phyloP scores from a whole-genome alignment of 2,329 filamentous ascomycete species.

The Coniochaeta sp. region DNA sequence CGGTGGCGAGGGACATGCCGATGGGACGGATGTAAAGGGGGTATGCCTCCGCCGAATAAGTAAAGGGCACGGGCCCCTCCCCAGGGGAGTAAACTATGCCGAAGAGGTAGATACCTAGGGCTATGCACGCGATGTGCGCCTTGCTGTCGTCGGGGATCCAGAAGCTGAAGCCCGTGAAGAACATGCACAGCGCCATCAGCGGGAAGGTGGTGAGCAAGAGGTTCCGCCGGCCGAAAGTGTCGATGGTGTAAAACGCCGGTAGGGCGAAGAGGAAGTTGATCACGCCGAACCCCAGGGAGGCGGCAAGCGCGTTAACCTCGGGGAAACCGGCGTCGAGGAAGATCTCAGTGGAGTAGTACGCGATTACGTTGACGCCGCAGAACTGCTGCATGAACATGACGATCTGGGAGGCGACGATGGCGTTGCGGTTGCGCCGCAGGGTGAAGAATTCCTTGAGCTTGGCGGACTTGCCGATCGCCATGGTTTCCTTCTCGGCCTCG shows the following conservation, averaged over 20 bases:
- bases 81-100: slow-evolving; percentile 49
- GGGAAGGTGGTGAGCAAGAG: slow-evolving; percentile 59
- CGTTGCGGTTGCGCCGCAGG: slow-evolving; percentile 55
- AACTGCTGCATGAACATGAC: slow-evolving; percentile 60
- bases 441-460: slow-evolving; percentile 51
- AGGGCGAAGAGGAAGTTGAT: slow-evolving; percentile 61
- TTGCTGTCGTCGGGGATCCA: slow-evolving; percentile 29
- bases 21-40: slow-evolving; percentile 55
- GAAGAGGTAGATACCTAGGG: slow-evolving; percentile 42
- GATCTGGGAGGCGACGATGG: slow-evolving; percentile 51
- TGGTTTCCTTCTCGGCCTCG: slow-evolving; percentile 45
- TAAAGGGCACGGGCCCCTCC: slow-evolving; percentile 58
- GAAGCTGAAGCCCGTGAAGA: slow-evolving; percentile 41
- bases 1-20: slow-evolving; percentile 53
- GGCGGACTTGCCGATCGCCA: slow-evolving; percentile 37
- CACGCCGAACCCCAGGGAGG: slow-evolving; percentile 57
- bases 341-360: slow-evolving; percentile 56
- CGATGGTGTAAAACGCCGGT: slow-evolving; percentile 59
- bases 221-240: slow-evolving; percentile 60
- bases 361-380: slow-evolving; percentile 42
- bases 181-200: slow-evolving; percentile 47
- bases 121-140: slow-evolving; percentile 37
- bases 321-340: slow-evolving; percentile 49
- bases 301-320: slow-evolving; percentile 44
- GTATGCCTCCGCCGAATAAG: slow-evolving; percentile 61